These are phyloP conservation scores for Sclerospora graminicola DNA, from an alignment of 352 stramenopile species.

Conservation along the genomic window DNA sequence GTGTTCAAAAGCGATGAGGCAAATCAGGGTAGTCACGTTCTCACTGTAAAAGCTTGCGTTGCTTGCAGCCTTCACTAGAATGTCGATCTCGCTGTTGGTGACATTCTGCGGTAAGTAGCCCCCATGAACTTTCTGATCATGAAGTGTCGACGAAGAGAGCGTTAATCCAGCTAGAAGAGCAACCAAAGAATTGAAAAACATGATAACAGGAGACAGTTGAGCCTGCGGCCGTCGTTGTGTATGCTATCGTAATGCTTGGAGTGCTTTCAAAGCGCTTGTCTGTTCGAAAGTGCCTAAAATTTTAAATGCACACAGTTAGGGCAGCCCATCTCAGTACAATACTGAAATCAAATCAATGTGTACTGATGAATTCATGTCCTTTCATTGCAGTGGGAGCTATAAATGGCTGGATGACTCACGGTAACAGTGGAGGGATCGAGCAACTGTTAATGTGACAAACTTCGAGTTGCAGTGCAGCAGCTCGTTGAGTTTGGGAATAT, in stretches of 20 bases:
- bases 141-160: constrained; percentile 5
- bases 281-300: too few species aligned
- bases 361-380: too few species aligned
- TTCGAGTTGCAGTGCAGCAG: too few species aligned
- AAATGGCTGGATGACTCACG: too few species aligned
- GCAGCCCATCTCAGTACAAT: constrained; percentile 10
- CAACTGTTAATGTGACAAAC: too few species aligned
- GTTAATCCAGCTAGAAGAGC: constrained; percentile 14
- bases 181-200: constrained; percentile 12
- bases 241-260: too few species aligned
- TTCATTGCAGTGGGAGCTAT: too few species aligned
- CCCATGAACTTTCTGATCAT: constrained; percentile 14
- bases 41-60: constrained; percentile 22
- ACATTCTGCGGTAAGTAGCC: constrained; percentile 14
- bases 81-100: constrained; percentile 15
- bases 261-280: not conserved
- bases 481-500: not conserved
- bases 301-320: not conserved
- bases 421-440: too few species aligned
- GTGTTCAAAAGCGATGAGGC: constrained; percentile 26
- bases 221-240: not conserved
- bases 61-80: constrained; percentile 28
- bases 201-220: not conserved
- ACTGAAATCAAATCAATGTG: too few species aligned
- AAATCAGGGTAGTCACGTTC: constrained; percentile 23